Base-by-base conservation (phyloP, 73 alveolate genomes). In the Vitrella brassicaformis region DNA sequence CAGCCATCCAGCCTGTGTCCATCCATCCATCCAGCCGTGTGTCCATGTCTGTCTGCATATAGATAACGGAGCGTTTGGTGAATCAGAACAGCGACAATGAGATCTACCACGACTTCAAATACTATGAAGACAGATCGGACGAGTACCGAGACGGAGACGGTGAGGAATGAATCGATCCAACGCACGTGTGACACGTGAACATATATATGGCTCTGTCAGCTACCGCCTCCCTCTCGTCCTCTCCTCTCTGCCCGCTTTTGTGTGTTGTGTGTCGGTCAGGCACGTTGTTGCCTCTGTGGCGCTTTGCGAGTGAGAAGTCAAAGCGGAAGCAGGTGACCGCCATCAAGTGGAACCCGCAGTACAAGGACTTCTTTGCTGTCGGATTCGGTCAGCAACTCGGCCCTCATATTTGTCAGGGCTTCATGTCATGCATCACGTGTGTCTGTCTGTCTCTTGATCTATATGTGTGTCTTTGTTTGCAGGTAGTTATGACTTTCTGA, bases 351-450 rank as follows among this genome's bases (percentile, higher is more conserved):
- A 96, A 95, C 73, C 98, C 99, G 0, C 92, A 90, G 87, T 96
- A 95, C 87, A 91, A 90, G 80, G 99, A 96, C 90, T 81, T 96
- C 70, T 96, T 96, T 76, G 99, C 99, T 7, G 99, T 96, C 19
- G 98, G 99, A 31, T 95, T 94, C 83, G 99, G 99, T 22, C 14
- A 4, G 56, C n/a, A n/a, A n/a, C n/a, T n/a, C n/a, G n/a, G n/a
- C n/a, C n/a, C n/a, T 90, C 96, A 30, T 94, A 94, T 31, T 75
- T n/a, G 27, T 47, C 27, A 47, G 67, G 7, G 27, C 66, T 22
- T 25, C n/a, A 47, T 47, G 67, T 22, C 25, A 4, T 22, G 19
- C 65, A 46, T 8, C 65, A 8, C 19, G 65, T 8, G 65, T 8
- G 19, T 8, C 65, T 8, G 65, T 45, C 65, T 45, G 8, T 19